Evolutionary conservation across 768 basidiomycete species (phyloP).

Genomic region (Brasilioporus rufonigricans): DNA sequence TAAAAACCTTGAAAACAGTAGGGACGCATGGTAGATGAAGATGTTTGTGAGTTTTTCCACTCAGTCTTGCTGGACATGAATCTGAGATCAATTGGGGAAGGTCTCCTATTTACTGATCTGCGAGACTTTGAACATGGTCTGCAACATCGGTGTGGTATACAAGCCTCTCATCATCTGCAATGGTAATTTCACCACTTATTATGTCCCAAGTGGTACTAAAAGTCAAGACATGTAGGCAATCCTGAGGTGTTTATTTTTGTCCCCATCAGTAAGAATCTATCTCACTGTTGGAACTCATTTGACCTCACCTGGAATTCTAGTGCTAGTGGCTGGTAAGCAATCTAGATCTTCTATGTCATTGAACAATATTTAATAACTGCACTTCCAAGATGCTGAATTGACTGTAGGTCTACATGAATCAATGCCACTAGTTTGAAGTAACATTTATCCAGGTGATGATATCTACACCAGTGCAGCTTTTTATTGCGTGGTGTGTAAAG

Average conservation of each 20-base stretch:
- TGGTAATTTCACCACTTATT: no score
- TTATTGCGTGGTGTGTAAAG: background rate
- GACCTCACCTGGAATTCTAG: conserved; percentile 1
- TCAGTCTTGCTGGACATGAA: no score
- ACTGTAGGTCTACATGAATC: conserved; percentile 32
- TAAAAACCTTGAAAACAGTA: no score
- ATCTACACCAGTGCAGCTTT: background rate
- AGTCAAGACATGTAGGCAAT: conserved; percentile 23
- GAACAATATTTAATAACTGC: background rate
- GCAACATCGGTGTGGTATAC: no score
- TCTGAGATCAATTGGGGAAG: no score
- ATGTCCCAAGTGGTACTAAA: background rate
- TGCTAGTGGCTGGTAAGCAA: conserved; percentile 11
- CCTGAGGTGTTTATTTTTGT: background rate
- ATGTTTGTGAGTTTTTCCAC: no score
- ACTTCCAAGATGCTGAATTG: conserved; percentile 40
- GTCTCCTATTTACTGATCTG: no score
- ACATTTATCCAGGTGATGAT: background rate
- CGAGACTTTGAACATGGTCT: conserved; percentile 11
- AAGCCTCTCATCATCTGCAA: no score
- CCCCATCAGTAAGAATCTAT: background rate
- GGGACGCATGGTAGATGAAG: no score
- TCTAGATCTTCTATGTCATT: background rate
- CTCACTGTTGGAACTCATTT: conserved; percentile 12
- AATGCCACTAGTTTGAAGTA: background rate